Evolutionary conservation across 495 filamentous ascomycete genomes (phyloP).

Genomic region (Pyronema omphalodes): DNA sequence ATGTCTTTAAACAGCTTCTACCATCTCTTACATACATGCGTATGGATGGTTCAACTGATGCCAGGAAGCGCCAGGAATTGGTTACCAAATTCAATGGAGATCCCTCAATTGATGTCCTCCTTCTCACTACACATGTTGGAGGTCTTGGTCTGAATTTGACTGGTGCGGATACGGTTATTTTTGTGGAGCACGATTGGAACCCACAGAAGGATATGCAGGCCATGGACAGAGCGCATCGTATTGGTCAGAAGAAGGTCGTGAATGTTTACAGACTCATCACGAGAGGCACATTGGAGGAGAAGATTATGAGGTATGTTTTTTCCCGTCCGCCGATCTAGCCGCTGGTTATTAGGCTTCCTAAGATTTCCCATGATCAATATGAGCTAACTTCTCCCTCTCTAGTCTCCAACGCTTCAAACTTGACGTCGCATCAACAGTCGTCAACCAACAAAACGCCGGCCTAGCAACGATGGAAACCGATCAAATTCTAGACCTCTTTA

Average conservation of each 20-base stretch:
- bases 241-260: constrained; percentile 98
- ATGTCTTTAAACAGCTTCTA: constrained; percentile 68
- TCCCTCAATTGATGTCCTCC: constrained; percentile 79
- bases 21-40: constrained; percentile 78
- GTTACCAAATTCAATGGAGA: constrained; percentile 98
- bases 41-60: constrained; percentile 79
- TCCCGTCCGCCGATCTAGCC: not conserved
- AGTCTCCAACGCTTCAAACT: constrained; percentile 99
- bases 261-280: constrained; percentile 98
- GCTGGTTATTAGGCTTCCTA: not conserved
- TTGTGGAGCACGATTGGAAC: constrained; percentile 99
- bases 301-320: constrained; percentile 65
- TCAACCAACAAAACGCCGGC: constrained; percentile 97
- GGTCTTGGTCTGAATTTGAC: constrained; percentile 90
- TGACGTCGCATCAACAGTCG: constrained; percentile 91
- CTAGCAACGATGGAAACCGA: constrained; percentile 94
- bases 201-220: constrained; percentile 96
- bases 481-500: constrained; percentile 93
- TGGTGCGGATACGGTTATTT: constrained; percentile 95
- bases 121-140: constrained; percentile 86
- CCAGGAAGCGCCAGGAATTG: constrained; percentile 78
- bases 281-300: constrained; percentile 89
- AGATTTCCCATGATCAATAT: not conserved
- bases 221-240: constrained; percentile 96
- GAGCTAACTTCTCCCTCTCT: constrained; percentile 2